Conservation (phyloP, 345 rosid species). For the Eucalyptus dawsonii region DNA sequence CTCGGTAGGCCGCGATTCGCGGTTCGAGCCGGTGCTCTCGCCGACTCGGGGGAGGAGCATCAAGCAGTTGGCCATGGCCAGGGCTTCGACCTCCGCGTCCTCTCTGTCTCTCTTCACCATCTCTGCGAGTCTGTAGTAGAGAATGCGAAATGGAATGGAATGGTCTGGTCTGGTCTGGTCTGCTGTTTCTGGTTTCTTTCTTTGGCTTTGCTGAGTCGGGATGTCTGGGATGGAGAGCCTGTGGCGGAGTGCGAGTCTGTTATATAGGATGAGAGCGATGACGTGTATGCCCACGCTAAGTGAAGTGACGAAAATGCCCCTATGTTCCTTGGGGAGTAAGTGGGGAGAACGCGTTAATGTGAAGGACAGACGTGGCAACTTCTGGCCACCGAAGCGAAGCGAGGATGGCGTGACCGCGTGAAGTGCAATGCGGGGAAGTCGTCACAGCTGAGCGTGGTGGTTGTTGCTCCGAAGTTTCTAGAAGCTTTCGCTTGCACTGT, state of each 20-base stretch:
- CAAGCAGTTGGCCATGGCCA: slow-evolving; percentile 46
- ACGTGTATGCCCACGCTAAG: neutral
- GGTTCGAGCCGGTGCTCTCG: neutral
- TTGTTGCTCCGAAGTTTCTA: neutral
- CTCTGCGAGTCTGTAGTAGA: neutral
- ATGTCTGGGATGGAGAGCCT: neutral
- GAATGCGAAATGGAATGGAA: neutral
- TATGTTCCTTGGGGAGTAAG: neutral
- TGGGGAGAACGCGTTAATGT: neutral
- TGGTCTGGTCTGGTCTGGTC: neutral
- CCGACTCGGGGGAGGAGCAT: slow-evolving; percentile 58
- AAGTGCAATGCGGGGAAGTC: neutral
- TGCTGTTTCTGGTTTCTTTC: neutral
- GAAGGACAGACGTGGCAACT: neutral
- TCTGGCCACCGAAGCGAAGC: neutral
- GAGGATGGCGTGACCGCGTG: neutral
- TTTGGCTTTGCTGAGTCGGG: neutral
- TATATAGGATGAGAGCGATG: neutral
- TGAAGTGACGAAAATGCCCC: neutral
- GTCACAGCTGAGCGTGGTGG: neutral
- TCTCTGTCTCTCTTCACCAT: slow-evolving; percentile 40
- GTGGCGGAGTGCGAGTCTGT: neutral
- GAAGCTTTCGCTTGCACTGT: neutral
- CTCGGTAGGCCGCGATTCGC: neutral
- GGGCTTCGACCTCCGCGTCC: slow-evolving; percentile 1